These are phyloP conservation scores for Lepiota venenata DNA, from an alignment of 768 basidiomycete species.

Conservation along the genomic window DNA sequence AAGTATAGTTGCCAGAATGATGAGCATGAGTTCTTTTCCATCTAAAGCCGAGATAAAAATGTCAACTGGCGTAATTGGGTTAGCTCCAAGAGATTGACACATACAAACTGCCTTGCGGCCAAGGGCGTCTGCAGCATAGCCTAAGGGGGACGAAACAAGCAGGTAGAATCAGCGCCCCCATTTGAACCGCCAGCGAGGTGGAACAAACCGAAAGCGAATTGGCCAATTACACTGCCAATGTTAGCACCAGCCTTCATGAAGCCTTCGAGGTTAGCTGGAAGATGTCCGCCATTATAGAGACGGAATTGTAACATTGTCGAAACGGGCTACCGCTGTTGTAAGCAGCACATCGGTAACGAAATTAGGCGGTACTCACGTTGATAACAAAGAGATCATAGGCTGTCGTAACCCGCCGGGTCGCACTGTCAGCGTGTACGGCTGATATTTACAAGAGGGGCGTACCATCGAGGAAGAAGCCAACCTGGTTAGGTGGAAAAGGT, in stretches of 20 bases:
- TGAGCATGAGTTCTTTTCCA: constrained; percentile 78
- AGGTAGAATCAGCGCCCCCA: neutral
- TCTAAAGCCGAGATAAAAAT: constrained; percentile 31
- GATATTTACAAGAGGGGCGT: neutral
- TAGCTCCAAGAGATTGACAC: constrained; percentile 4
- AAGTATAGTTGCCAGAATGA: constrained; percentile 75
- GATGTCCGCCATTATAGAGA: constrained; percentile 46
- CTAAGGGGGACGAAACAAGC: constrained; percentile 24
- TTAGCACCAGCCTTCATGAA: constrained; percentile 65
- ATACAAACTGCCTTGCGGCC: constrained; percentile 69
- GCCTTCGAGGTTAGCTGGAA: constrained; percentile 56
- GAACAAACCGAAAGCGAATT: constrained; percentile 53
- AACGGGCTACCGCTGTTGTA: constrained; percentile 42
- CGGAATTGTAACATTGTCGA: constrained; percentile 66
- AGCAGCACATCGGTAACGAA: neutral
- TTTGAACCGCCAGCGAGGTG: neutral
- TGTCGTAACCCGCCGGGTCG: constrained; percentile 18
- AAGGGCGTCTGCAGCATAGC: constrained; percentile 61
- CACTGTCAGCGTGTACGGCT: neutral
- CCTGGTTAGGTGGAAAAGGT: constrained; percentile 26
- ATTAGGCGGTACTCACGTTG: constrained; percentile 38
- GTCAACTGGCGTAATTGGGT: neutral
- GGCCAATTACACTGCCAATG: constrained; percentile 70
- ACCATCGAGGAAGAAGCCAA: constrained; percentile 75
- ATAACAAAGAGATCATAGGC: constrained; percentile 74